Percentiles rank a stretch among this genome's conserved stretches.
Conservation (phyloP, 2,329 filamentous ascomycete species). For the Ophiocordyceps camponoti-leonardi region DNA sequence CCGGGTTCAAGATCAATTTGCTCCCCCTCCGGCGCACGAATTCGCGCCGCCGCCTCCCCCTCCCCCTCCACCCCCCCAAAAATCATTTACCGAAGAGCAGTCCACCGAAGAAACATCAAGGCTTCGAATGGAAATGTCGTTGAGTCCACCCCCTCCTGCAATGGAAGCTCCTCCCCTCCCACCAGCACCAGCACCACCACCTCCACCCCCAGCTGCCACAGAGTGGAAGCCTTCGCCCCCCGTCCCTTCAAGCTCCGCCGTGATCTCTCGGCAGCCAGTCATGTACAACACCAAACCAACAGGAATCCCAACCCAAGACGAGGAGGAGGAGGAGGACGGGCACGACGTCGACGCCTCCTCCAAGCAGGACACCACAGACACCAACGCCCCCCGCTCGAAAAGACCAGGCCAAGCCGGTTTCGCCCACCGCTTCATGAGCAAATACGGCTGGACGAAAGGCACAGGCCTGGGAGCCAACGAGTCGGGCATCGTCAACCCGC, state of each 20-base stretch:
- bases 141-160: constrained; percentile 17
- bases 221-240: constrained; percentile 14
- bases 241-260: constrained; percentile 27
- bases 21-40: constrained; percentile 8
- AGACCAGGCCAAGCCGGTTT: constrained; percentile 72
- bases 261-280: constrained; percentile 63
- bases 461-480: constrained; percentile 69
- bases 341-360: constrained; percentile 31
- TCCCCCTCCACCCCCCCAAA: constrained; percentile 21
- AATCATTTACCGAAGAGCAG: constrained; percentile 31
- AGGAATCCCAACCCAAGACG: constrained; percentile 7
- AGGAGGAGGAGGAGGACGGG: constrained; percentile 11
- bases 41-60: constrained; percentile 38
- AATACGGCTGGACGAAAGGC: constrained; percentile 87
- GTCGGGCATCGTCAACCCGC: constrained; percentile 68
- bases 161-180: constrained; percentile 12
- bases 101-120: constrained; percentile 56
- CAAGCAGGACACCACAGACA: constrained; percentile 15
- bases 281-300: constrained; percentile 44
- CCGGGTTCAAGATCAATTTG: background rate
- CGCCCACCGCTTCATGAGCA: constrained; percentile 74
- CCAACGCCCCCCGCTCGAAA: constrained; percentile 34
- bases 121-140: constrained; percentile 41
- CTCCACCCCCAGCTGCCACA: constrained; percentile 1
- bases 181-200: too few relatives aligned